phyloP scores from a whole-genome alignment of 352 stramenopile species.

The Pythium angustatum region DNA sequence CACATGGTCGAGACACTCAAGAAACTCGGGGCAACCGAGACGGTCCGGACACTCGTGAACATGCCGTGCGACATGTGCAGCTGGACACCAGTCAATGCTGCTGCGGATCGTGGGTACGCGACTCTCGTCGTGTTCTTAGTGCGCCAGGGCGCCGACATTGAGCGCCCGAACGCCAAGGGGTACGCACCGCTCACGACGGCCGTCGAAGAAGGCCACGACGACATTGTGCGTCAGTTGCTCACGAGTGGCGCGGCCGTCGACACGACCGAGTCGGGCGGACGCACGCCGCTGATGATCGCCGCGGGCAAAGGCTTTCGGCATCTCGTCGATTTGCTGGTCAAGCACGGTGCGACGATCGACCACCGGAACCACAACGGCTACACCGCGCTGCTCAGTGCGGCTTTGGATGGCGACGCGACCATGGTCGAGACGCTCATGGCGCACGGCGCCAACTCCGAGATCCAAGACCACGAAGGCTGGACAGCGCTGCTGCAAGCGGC shows the following conservation, averaged over 20 bases:
- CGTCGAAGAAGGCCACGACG: background rate
- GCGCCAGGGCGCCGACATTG: background rate
- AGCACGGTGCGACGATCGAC: background rate
- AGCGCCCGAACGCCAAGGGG: background rate
- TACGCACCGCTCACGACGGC: background rate
- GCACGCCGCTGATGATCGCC: background rate
- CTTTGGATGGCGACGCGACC: too few species aligned
- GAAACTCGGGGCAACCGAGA: background rate
- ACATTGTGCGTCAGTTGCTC: background rate
- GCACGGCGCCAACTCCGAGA: background rate
- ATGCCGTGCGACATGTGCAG: background rate
- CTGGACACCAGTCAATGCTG: background rate
- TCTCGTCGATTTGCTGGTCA: background rate
- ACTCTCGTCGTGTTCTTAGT: background rate
- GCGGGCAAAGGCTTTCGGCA: background rate
- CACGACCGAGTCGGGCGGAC: background rate
- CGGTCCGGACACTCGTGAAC: background rate
- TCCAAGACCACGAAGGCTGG: background rate
- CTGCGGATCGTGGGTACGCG: background rate
- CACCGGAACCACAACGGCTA: background rate
- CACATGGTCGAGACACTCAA: background rate
- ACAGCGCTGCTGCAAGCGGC: background rate
- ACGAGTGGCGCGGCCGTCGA: background rate
- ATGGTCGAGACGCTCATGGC: too few species aligned
- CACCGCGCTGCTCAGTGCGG: too few species aligned